Evolutionary conservation across 768 basidiomycete species (phyloP).

Genomic region (Saitozyma podzolica): DNA sequence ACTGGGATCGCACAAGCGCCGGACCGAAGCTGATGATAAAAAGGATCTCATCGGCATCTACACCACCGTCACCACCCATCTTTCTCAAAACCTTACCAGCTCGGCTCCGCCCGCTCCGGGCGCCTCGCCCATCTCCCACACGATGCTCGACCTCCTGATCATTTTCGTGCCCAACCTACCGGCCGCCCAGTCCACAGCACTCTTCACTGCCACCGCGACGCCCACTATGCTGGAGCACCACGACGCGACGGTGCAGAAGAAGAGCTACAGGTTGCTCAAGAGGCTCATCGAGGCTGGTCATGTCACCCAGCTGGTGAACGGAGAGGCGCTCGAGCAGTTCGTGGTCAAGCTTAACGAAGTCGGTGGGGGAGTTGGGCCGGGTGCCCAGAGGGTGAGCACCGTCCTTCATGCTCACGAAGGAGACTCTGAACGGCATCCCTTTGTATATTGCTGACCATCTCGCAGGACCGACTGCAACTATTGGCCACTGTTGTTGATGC

Average conservation of each 20-base stretch:
- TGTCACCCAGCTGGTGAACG: slow-evolving; percentile 44
- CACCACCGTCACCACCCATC: slow-evolving; percentile 65
- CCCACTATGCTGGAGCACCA: slow-evolving; percentile 68
- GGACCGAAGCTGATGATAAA: not conserved
- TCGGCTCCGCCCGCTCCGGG: slow-evolving; percentile 30
- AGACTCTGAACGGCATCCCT: no score
- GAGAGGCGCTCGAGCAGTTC: slow-evolving; percentile 60
- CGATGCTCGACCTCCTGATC: slow-evolving; percentile 73
- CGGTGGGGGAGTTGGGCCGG: slow-evolving; percentile 67
- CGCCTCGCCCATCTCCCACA: slow-evolving; percentile 59
- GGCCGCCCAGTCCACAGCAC: slow-evolving; percentile 60
- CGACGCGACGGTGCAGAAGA: slow-evolving; percentile 91
- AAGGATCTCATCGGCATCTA: slow-evolving; percentile 81
- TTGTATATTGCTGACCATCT: not conserved
- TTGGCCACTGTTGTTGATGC: slow-evolving; percentile 67
- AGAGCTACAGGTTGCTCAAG: slow-evolving; percentile 83
- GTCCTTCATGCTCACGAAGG: no score
- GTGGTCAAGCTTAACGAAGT: slow-evolving; percentile 68
- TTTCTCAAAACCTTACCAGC: slow-evolving; percentile 36
- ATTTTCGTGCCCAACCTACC: slow-evolving; percentile 77
- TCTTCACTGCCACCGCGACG: slow-evolving; percentile 72
- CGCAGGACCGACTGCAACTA: slow-evolving; percentile 77
- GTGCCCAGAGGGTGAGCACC: slow-evolving; percentile 75
- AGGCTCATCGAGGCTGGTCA: slow-evolving; percentile 69
- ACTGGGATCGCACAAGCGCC: not conserved